Conservation (phyloP, 805 yeast species). For the Wickerhamomyces bisporus region DNA sequence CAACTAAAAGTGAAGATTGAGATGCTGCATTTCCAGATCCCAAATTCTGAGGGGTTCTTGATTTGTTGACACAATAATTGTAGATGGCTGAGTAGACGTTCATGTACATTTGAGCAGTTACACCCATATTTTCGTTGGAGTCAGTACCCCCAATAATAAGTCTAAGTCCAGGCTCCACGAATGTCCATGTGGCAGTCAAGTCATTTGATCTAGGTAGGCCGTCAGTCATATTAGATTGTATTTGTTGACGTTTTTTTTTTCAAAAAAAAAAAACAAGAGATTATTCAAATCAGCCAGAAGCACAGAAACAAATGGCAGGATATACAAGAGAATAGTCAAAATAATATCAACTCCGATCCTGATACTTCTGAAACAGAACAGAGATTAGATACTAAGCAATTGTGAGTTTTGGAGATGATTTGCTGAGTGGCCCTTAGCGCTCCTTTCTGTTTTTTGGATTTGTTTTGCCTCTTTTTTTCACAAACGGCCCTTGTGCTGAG, state of each 20-base stretch:
- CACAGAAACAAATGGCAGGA: too few species aligned
- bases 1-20: conserved; percentile 54
- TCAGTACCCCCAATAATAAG: conserved; percentile 62
- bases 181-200: conserved; percentile 67
- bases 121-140: conserved; percentile 51
- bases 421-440: too few species aligned
- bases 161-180: conserved; percentile 71
- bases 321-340: too few species aligned
- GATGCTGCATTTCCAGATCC: conserved; percentile 20
- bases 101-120: conserved; percentile 74
- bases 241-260: too few species aligned
- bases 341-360: too few species aligned
- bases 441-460: too few species aligned
- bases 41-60: conserved; percentile 42
- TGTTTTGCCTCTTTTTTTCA: too few species aligned
- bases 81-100: conserved; percentile 88
- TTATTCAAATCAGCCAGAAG: too few species aligned
- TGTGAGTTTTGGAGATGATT: too few species aligned
- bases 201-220: conserved; percentile 52
- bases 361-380: too few species aligned
- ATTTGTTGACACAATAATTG: conserved; percentile 83
- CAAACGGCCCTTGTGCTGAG: too few species aligned
- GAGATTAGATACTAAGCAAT: too few species aligned
- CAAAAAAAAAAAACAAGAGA: background rate
- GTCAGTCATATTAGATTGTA: conserved; percentile 13